Conservation (phyloP, 352 stramenopile genomes). For the Globisporangium viniferum region DNA sequence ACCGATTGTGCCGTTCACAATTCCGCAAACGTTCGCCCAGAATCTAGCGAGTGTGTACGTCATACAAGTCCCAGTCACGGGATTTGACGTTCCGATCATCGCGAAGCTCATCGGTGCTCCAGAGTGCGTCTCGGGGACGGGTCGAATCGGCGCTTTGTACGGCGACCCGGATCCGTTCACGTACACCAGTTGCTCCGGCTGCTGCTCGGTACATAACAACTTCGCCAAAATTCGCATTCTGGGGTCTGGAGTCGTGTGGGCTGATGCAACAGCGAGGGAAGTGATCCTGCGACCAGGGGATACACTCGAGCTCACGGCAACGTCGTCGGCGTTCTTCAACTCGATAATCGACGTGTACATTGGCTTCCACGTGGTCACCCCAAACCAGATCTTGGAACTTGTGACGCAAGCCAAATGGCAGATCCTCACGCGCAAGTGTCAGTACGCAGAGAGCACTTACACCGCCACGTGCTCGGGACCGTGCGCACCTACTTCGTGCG, state of each 20-base stretch:
- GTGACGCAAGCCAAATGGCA: conserved; percentile 46
- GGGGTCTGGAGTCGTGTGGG: conserved; percentile 29
- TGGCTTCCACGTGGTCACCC: conserved; percentile 66
- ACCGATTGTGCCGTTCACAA: conserved; percentile 20
- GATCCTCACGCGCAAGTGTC: conserved; percentile 58
- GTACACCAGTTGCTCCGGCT: conserved; percentile 60
- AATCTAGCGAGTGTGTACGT: conserved; percentile 35
- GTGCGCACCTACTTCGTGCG: conserved; percentile 28
- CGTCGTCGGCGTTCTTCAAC: conserved; percentile 55
- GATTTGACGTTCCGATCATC: conserved; percentile 57
- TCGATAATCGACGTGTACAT: conserved; percentile 62
- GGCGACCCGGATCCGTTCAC: conserved; percentile 41
- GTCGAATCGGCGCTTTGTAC: conserved; percentile 51
- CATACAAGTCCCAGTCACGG: conserved; percentile 34
- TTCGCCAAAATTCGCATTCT: conserved; percentile 40
- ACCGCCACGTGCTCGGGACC: conserved; percentile 44
- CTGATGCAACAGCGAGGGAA: conserved; percentile 30
- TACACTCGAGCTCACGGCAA: conserved; percentile 42
- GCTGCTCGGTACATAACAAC: conserved; percentile 63
- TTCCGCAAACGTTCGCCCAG: conserved; percentile 25
- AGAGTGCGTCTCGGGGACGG: conserved; percentile 49
- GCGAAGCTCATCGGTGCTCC: conserved; percentile 68
- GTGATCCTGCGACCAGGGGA: conserved; percentile 45
- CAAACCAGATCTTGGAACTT: conserved; percentile 69
- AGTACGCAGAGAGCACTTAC: conserved; percentile 48